Evolutionary conservation across 768 basidiomycete genomes (phyloP).

Genomic region (Gymnopilus dilepis): DNA sequence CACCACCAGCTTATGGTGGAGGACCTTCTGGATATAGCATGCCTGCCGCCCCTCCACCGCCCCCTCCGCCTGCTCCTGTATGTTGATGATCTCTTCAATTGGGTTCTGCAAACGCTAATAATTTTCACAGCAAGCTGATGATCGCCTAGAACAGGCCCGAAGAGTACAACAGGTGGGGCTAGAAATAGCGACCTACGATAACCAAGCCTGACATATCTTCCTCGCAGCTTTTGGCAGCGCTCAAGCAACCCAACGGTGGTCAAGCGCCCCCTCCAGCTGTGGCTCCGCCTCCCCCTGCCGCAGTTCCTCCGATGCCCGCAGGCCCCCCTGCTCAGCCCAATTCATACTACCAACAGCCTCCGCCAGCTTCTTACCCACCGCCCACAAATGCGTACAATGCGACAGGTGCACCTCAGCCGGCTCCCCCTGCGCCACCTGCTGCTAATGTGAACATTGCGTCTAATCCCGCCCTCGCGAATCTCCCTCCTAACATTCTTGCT

Average conservation of each 20-base stretch:
- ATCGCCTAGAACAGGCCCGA: constrained; percentile 86
- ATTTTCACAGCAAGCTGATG: constrained; percentile 56
- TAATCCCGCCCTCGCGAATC: constrained; percentile 41
- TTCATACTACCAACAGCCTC: constrained; percentile 53
- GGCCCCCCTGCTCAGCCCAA: constrained; percentile 39
- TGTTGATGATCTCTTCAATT: constrained; percentile 16
- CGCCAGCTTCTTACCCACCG: constrained; percentile 35
- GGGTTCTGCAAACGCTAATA: not conserved
- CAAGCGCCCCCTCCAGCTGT: constrained; percentile 35
- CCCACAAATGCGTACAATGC: constrained; percentile 35
- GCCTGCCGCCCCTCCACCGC: constrained; percentile 38
- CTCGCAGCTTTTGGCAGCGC: constrained; percentile 68
- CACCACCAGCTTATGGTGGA: constrained; percentile 18
- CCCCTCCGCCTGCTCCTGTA: constrained; percentile 25
- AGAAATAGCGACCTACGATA: not conserved
- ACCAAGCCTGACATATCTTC: not conserved
- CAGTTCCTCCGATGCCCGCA: constrained; percentile 43
- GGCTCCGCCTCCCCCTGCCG: constrained; percentile 34
- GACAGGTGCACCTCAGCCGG: constrained; percentile 36
- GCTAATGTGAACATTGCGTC: not conserved
- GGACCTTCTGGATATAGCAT: constrained; percentile 30
- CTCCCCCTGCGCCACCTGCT: constrained; percentile 37
- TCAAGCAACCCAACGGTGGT: constrained; percentile 67
- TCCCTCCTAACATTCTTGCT: constrained; percentile 76
- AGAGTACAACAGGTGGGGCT: constrained; percentile 74